Percentiles rank a stretch among this genome's conserved stretches.
Evolutionary conservation across 257 asterid species (phyloP).

Genomic region (Nicotiana paniculata): DNA sequence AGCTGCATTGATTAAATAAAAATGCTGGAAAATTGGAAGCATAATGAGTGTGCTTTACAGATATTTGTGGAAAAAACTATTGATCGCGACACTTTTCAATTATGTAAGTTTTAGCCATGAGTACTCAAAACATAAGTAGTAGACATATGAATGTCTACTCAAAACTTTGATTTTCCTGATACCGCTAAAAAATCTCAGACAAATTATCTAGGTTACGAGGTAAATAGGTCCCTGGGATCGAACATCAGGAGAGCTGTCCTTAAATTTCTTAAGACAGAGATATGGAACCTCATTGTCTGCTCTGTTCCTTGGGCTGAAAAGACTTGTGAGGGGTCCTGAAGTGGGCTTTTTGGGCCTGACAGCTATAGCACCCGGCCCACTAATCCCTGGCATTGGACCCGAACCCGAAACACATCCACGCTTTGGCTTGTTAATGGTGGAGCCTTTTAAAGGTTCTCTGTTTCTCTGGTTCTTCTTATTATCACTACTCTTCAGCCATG

Average conservation of each 20-base stretch:
- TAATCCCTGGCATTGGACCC: constrained; percentile 15
- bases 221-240: constrained; percentile 72
- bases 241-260: constrained; percentile 21
- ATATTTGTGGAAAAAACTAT: too few species aligned
- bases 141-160: too few species aligned
- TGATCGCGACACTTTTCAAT: too few species aligned
- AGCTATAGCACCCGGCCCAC: background rate
- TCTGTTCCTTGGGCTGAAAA: constrained; percentile 25
- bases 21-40: too few species aligned
- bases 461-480: constrained; percentile 29
- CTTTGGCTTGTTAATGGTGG: constrained; percentile 19
- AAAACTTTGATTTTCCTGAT: too few species aligned
- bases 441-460: constrained; percentile 14
- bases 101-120: too few species aligned
- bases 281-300: constrained; percentile 50
- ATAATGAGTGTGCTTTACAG: too few species aligned
- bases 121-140: too few species aligned
- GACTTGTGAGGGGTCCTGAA: constrained; percentile 53
- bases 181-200: background rate
- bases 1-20: too few species aligned
- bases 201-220: constrained; percentile 46
- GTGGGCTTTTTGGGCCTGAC: constrained; percentile 26
- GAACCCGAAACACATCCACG: constrained; percentile 48
- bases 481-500: constrained; percentile 50
- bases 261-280: constrained; percentile 42